phyloP scores from a whole-genome alignment of 331 rosid genomes.

The Ulmus americana region DNA sequence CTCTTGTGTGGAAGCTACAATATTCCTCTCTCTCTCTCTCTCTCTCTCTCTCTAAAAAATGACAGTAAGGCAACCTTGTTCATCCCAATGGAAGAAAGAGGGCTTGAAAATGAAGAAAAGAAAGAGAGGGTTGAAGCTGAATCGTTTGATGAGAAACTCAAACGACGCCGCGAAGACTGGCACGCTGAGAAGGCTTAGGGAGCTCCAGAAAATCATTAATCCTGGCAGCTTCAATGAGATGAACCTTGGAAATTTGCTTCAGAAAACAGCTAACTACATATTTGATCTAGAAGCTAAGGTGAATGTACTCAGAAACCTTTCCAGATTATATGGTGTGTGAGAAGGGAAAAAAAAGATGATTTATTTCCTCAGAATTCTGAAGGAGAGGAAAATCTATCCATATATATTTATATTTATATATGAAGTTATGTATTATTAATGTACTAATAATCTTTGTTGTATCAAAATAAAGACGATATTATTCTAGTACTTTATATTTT shows the following conservation, averaged over 20 bases:
- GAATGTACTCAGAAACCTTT: slow-evolving; percentile 39
- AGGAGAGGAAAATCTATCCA: neutral
- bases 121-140: slow-evolving; percentile 40
- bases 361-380: neutral
- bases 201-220: slow-evolving; percentile 38
- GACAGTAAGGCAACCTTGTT: slow-evolving; percentile 25
- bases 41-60: slow-evolving; percentile 14
- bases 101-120: slow-evolving; percentile 37
- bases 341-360: neutral
- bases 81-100: slow-evolving; percentile 25
- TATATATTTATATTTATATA: too few relatives aligned
- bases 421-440: too few relatives aligned
- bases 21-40: slow-evolving; percentile 13
- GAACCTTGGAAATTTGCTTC: slow-evolving; percentile 30
- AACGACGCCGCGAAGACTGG: slow-evolving; percentile 11
- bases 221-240: slow-evolving; percentile 35
- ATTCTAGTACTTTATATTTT: too few relatives aligned
- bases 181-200: slow-evolving; percentile 33
- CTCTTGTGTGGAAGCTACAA: neutral
- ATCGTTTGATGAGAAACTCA: slow-evolving; percentile 22
- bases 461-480: too few relatives aligned
- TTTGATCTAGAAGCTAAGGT: slow-evolving; percentile 48
- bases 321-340: slow-evolving; percentile 48
- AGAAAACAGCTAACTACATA: slow-evolving; percentile 40
- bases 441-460: too few relatives aligned